phyloP scores from a whole-genome alignment of 192 early-diverging fungal genomes.

The Diversispora epigaea region DNA sequence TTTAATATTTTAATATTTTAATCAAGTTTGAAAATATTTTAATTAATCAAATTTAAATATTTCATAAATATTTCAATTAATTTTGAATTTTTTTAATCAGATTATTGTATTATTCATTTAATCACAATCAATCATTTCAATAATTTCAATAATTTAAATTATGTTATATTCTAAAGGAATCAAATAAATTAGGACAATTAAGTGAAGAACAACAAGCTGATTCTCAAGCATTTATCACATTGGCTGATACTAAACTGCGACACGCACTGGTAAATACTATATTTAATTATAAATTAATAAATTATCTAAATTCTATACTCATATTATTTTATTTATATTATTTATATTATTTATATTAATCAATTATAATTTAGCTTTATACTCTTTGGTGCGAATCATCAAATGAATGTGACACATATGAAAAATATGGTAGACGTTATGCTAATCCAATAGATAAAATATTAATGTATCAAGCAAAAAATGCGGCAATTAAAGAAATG shows the following conservation, averaged over 20 bases:
- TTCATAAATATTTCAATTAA: too few relatives aligned
- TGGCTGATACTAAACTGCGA: slow-evolving; percentile 54
- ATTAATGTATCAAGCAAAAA: slow-evolving; percentile 36
- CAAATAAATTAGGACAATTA: slow-evolving; percentile 14
- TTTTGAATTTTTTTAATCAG: too few relatives aligned
- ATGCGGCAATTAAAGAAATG: slow-evolving; percentile 46
- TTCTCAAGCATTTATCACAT: slow-evolving; percentile 40
- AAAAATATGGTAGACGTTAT: slow-evolving; percentile 40
- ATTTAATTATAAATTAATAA: too few relatives aligned
- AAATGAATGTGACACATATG: slow-evolving; percentile 34
- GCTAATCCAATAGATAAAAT: slow-evolving; percentile 39
- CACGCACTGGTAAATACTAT: slow-evolving; percentile 51
- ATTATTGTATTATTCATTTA: too few relatives aligned
- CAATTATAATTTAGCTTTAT: slow-evolving; percentile 35
- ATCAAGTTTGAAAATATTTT: too few relatives aligned
- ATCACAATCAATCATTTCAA: too few relatives aligned
- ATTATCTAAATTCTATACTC: too few relatives aligned
- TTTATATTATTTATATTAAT: background rate
- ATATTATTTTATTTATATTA: background rate
- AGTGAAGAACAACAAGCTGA: slow-evolving; percentile 30
- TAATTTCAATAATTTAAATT: too few relatives aligned
- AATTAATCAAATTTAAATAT: too few relatives aligned
- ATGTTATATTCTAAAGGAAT: background rate
- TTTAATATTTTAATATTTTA: too few relatives aligned
- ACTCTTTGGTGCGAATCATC: slow-evolving; percentile 45